phyloP scores from a whole-genome alignment of 2,329 filamentous ascomycete species.

The Phoma sp. region DNA sequence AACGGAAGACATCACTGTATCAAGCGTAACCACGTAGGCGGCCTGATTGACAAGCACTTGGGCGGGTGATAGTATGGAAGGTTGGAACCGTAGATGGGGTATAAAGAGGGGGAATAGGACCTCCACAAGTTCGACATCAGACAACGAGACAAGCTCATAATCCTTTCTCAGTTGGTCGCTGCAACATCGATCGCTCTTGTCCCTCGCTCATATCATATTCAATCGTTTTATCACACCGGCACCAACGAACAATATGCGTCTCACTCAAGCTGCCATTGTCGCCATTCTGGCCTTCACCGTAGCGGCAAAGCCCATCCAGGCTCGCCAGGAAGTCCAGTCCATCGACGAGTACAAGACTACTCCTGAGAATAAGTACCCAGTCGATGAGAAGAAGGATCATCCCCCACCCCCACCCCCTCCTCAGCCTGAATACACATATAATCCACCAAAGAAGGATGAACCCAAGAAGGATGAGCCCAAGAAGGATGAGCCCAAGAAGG shows the following conservation, averaged over 20 bases:
- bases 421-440: not conserved
- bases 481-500: too few relatives aligned
- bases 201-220: conserved; percentile 6
- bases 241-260: conserved; percentile 16
- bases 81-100: not conserved
- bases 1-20: not conserved
- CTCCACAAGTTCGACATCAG: conserved; percentile 3
- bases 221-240: conserved; percentile 5
- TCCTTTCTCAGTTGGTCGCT: conserved; percentile 3
- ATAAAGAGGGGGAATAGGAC: conserved; percentile 7
- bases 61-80: not conserved
- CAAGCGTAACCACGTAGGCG: conserved; percentile 2
- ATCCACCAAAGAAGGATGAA: not conserved
- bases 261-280: conserved; percentile 21
- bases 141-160: conserved; percentile 4
- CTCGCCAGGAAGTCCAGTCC: conserved; percentile 9
- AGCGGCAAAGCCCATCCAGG: conserved; percentile 19
- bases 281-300: conserved; percentile 22
- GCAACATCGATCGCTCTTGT: conserved; percentile 1
- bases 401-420: not conserved
- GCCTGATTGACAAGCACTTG: not conserved
- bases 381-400: not conserved
- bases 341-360: conserved; percentile 11
- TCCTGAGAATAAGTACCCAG: not conserved
- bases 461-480: too few relatives aligned